These are phyloP conservation scores for Striga hermonthica DNA, from an alignment of 305 asterid species.

Conservation along the genomic window DNA sequence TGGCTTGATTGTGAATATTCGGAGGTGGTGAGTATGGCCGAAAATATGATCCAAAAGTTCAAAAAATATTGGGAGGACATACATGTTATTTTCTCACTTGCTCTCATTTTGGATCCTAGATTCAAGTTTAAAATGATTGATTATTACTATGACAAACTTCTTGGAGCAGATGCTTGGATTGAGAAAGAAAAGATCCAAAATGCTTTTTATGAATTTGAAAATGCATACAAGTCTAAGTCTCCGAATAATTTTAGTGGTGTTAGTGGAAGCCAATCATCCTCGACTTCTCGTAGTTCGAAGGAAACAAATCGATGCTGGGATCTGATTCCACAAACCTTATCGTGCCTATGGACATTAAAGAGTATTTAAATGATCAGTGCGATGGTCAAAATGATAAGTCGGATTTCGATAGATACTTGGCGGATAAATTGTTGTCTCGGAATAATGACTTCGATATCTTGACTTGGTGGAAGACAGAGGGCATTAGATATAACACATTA, in stretches of 20 bases:
- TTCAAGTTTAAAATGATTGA: neutral
- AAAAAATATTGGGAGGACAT: constrained; percentile 1
- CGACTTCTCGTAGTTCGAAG: neutral
- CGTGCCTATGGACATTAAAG: neutral
- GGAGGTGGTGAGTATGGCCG: neutral
- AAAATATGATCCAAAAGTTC: neutral
- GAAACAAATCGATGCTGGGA: neutral
- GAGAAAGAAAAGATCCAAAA: neutral
- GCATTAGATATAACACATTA: neutral
- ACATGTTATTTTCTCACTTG: neutral
- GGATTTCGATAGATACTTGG: neutral
- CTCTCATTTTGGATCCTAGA: neutral
- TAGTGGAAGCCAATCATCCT: neutral
- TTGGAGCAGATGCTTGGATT: neutral
- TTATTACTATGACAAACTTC: neutral
- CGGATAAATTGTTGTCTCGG: neutral
- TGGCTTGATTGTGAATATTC: neutral
- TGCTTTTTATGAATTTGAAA: neutral
- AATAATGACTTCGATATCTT: neutral
- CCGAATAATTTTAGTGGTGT: neutral
- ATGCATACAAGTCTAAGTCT: neutral
- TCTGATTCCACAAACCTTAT: neutral
- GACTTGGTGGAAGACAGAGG: neutral
- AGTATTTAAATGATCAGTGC: neutral
- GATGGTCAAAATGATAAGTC: neutral